Evolutionary conservation across 2,329 filamentous ascomycete species (phyloP).

Genomic region (Verticillium dahliae): DNA sequence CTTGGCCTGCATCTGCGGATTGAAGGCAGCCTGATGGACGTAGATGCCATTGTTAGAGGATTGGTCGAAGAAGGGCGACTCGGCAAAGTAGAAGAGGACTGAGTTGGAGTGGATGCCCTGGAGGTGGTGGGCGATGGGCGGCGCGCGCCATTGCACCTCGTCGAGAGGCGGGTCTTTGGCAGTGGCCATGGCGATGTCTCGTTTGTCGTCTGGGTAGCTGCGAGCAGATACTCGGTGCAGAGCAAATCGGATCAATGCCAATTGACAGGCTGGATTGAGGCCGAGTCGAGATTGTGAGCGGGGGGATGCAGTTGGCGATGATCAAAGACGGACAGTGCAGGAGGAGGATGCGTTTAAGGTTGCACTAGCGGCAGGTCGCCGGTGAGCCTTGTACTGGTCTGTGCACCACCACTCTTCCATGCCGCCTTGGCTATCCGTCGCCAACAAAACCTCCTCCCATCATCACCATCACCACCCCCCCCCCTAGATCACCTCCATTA

Average conservation of each 20-base stretch:
- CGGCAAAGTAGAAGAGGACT: conserved; percentile 61
- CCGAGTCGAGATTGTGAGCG: not conserved
- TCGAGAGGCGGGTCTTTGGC: conserved; percentile 50
- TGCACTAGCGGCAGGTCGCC: too few relatives aligned
- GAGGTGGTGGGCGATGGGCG: conserved; percentile 40
- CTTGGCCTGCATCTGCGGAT: conserved; percentile 48
- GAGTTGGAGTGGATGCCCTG: conserved; percentile 58
- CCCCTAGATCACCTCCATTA: not conserved
- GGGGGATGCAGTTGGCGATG: not conserved
- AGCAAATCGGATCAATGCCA: not conserved
- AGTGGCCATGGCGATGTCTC: conserved; percentile 28
- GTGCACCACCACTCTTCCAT: not conserved
- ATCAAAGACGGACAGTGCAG: not conserved
- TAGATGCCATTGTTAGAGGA: conserved; percentile 63
- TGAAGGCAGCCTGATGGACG: conserved; percentile 55
- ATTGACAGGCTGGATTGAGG: not conserved
- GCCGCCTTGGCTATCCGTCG: not conserved
- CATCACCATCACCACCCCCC: not conserved
- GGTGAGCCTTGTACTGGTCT: not conserved
- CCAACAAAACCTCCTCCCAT: not conserved
- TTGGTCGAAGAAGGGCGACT: conserved; percentile 61
- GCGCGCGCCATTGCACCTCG: conserved; percentile 61
- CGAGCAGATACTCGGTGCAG: not conserved
- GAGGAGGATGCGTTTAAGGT: not conserved
- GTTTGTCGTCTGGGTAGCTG: not conserved